These are phyloP conservation scores for Coccinonectria pachysandricola DNA, from an alignment of 2,329 filamentous ascomycete genomes.

Conservation along the genomic window DNA sequence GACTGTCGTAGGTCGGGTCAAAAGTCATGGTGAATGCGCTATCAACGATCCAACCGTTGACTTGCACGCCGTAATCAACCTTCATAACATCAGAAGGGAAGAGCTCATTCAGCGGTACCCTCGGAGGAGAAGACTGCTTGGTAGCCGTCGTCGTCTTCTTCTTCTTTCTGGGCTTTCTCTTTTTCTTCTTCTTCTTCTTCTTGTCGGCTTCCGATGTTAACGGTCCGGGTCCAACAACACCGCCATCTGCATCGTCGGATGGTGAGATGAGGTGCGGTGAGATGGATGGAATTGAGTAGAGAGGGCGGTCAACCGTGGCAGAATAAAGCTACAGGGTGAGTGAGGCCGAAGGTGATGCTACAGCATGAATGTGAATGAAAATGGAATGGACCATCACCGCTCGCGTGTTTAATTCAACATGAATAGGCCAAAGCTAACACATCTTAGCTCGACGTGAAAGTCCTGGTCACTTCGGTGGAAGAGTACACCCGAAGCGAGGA, in stretches of 20 bases:
- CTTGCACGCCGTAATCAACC: constrained; percentile 67
- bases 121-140: constrained; percentile 23
- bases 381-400: too few relatives aligned
- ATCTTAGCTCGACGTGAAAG: too few relatives aligned
- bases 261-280: constrained; percentile 6
- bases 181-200: constrained; percentile 20
- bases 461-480: too few relatives aligned
- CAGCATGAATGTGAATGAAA: too few relatives aligned
- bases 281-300: not conserved
- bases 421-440: too few relatives aligned
- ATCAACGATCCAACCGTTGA: constrained; percentile 68
- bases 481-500: too few relatives aligned
- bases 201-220: constrained; percentile 9
- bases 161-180: constrained; percentile 20
- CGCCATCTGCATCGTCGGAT: constrained; percentile 18
- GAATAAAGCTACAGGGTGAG: too few relatives aligned
- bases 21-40: constrained; percentile 68
- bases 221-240: constrained; percentile 11
- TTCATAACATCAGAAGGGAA: constrained; percentile 56
- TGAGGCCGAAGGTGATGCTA: too few relatives aligned
- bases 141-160: constrained; percentile 10
- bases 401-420: too few relatives aligned
- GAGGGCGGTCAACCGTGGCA: not conserved
- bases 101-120: constrained; percentile 21
- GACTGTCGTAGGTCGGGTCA: constrained; percentile 60